Base-by-base conservation (phyloP, 2,329 filamentous ascomycete genomes). In the Colletotrichum sp. region DNA sequence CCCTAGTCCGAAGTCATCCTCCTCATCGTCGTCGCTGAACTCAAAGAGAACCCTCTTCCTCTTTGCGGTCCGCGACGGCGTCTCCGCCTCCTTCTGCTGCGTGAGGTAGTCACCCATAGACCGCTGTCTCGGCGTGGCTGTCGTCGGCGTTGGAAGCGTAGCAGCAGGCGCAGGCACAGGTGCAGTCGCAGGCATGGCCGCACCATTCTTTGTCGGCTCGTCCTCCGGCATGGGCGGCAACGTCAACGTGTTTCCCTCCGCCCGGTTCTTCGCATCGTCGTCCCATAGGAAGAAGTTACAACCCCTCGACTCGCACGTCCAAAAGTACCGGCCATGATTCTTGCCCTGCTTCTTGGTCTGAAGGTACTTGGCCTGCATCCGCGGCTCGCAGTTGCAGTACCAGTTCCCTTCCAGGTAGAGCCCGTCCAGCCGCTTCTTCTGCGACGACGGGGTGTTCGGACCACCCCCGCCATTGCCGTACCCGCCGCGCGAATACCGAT, bases 251-350 rank as follows among this genome's bases (percentile, higher is more conserved):
- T 60, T 24, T 12, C 28, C 70, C 18, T 44, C 64, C n/a, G 70
- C 70, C 32, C 73, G 34, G 15, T 73, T 68, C 39, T 79, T 76
- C 12, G 87, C 86, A 2, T 82, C 81, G 9, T 88, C 84, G n/a
- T 83, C 82, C 84, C 85, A 89, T 26, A 89, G 78, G 74, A 88
- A 90, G 79, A 89, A 88, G 8, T 79, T 70, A 80, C 88, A 90
- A 21, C 55, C 63, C 8, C 81, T 80, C 9, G 80, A 79, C n/a
- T 79, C 73, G 78, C 88, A 89, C 12, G 81, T 83, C 81, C 84
- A 88, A 79, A 88, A 89, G 66, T 81, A 82, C 66, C 81, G 84
- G 28, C 87, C 87, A 60, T 84, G 81, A 79, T 88, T 89, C 28
- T 76, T 77, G 2, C 81, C 80, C 5, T 84, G 78, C 72, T 86